A percentile compares a stretch with the other conserved stretches of the same genome.
Evolutionary conservation across 495 filamentous ascomycete species (phyloP).

Genomic region (Podospora didyma): DNA sequence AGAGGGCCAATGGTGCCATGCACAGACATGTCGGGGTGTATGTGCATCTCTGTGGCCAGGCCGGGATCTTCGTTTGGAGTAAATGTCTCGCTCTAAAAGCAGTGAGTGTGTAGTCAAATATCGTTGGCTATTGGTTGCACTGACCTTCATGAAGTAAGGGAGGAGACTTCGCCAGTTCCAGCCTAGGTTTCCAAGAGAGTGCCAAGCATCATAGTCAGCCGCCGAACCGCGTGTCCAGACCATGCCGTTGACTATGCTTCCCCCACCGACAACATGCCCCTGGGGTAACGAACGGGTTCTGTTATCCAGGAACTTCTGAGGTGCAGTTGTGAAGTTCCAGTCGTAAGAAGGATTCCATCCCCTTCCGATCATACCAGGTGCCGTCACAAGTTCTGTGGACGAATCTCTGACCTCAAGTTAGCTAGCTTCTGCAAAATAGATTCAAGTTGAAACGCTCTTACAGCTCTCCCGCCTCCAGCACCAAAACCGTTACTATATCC

Average conservation of each 20-base stretch:
- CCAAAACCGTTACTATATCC: conserved; percentile 36
- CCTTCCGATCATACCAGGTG: conserved; percentile 20
- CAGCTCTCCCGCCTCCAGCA: conserved; percentile 34
- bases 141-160: conserved; percentile 55
- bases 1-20: conserved; percentile 42
- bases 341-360: conserved; percentile 15
- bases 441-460: not conserved
- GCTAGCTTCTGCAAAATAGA: too few species aligned
- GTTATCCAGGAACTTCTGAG: conserved; percentile 36
- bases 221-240: conserved; percentile 40
- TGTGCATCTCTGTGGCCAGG: conserved; percentile 20
- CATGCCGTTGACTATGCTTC: conserved; percentile 46
- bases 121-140: not conserved
- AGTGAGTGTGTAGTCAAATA: conserved; percentile 3
- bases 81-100: conserved; percentile 19
- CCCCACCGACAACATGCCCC: conserved; percentile 43
- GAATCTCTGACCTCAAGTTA: conserved; percentile 10
- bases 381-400: conserved; percentile 11
- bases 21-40: conserved; percentile 34
- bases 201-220: conserved; percentile 56
- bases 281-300: conserved; percentile 29
- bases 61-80: conserved; percentile 11
- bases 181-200: conserved; percentile 55
- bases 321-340: conserved; percentile 22
- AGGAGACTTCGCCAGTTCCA: conserved; percentile 59